Conservation (phyloP, 768 basidiomycete genomes). For the Panaeolus cyanescens region DNA sequence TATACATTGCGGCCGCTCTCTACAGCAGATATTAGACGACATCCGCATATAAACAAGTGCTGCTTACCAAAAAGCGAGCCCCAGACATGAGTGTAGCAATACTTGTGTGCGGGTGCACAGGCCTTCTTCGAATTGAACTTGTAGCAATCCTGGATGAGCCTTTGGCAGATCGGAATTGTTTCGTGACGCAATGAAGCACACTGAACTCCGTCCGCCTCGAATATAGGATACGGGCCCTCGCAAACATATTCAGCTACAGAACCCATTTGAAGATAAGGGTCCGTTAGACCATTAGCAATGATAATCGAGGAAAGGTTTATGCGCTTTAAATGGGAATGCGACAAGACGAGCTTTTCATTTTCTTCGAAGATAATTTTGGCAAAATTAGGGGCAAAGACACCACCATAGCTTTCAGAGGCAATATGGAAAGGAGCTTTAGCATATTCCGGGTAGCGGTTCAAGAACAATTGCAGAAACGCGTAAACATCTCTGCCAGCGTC, state of each 20-base stretch:
- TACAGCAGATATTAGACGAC: constrained; percentile 22
- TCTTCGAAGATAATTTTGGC: constrained; percentile 79
- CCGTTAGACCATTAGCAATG: constrained; percentile 86
- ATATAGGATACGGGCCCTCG: constrained; percentile 81
- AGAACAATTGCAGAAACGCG: constrained; percentile 80
- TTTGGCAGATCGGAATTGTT: constrained; percentile 75
- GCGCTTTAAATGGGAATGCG: constrained; percentile 50
- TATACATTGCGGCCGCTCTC: constrained; percentile 83
- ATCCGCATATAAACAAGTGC: not conserved
- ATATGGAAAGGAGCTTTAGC: constrained; percentile 71
- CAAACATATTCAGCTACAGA: constrained; percentile 83
- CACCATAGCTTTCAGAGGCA: constrained; percentile 81
- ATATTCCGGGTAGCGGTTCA: constrained; percentile 74
- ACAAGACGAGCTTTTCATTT: constrained; percentile 59
- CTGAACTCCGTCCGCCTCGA: constrained; percentile 64
- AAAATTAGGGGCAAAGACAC: constrained; percentile 84
- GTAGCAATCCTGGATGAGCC: constrained; percentile 74
- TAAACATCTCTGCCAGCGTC: constrained; percentile 90
- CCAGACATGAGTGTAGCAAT: constrained; percentile 78
- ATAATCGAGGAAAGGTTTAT: constrained; percentile 85
- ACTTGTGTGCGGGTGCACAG: constrained; percentile 73
- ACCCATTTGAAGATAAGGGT: constrained; percentile 80
- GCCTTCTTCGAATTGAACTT: constrained; percentile 54
- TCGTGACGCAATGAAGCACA: constrained; percentile 62
- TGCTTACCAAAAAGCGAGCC: constrained; percentile 71